phyloP scores from a whole-genome alignment of 176 grass and related monocot genomes.

The Carex cristatella region DNA sequence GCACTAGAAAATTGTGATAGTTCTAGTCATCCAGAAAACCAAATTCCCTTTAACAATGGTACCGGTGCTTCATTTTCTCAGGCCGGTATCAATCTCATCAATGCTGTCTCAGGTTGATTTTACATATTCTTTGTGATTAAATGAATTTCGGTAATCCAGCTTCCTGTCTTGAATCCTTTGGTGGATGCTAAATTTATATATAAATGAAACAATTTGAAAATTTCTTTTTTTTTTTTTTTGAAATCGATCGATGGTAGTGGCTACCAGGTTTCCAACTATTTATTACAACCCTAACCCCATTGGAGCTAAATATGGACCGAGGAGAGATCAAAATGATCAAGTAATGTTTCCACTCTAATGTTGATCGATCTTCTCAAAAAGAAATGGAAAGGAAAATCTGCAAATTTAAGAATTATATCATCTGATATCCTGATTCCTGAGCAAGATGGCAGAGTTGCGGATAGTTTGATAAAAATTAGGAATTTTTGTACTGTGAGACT shows the following conservation, averaged over 20 bases:
- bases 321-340: background rate
- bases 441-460: background rate
- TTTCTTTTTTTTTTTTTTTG: no score
- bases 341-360: background rate
- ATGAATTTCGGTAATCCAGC: background rate
- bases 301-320: no score
- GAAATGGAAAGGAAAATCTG: background rate
- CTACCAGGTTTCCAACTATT: background rate
- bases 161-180: background rate
- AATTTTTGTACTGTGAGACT: no score
- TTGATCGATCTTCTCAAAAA: background rate
- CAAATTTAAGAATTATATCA: background rate
- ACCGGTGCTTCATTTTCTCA: constrained; percentile 42
- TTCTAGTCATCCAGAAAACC: constrained; percentile 25
- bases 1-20: background rate
- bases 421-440: background rate
- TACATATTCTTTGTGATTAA: background rate
- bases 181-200: background rate
- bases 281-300: background rate
- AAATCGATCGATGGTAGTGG: no score
- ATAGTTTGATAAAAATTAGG: background rate
- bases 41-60: constrained; percentile 3
- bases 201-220: background rate
- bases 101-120: constrained; percentile 47
- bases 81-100: constrained; percentile 51